Evolutionary conservation across 768 basidiomycete species (phyloP), one percentile per base, ranked within the genome.

Genomic region (Pseudohyphozyma bogoriensis): DNA sequence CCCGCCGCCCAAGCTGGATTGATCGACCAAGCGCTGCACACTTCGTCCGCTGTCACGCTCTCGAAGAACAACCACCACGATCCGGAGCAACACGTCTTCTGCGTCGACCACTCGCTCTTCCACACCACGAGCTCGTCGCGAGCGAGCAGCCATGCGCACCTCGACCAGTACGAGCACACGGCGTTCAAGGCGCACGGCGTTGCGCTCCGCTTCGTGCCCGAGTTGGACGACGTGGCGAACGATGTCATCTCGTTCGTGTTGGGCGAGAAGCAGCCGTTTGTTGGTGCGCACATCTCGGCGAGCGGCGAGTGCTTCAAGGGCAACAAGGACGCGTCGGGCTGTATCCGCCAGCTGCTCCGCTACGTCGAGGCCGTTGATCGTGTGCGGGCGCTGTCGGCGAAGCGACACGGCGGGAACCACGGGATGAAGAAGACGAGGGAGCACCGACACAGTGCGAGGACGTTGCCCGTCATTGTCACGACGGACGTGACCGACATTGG

Each of bases 101-200:
- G 64, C 42, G 55, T 66, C 60, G 64, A 66, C 55, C 58, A 58
- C 44, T 56, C 64, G 11, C 60, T 66, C 5, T 62, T 60, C 51
- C 64, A 59, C 18, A 59, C 64, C n/a, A 60, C 60, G 45, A 57
- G 59, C 46, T 55, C 60, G 16, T 62, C 64, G 42, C 55, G 56
- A 4, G 53, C 35, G 29, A 59, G 61, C 53, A 51, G 56, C 29
- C 58, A 56, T 18, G 55, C 60, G 26, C 64, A 66, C 60, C 60
- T 66, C 64, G 64, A 66, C 60, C 64, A 59, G 22, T 59, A 59
- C 28, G 64, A 66, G 35, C 64, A 66, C 55, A 59, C 64, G 16
- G 64, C 64, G 2, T 66, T 62, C 40, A 54, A 59, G 55, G 53
- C 51, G n/a, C 60, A 62, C 51, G 64, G 64, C 46, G 45, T 51